Conservation (phyloP, 305 asterid species). For the Solanum hybrid region DNA sequence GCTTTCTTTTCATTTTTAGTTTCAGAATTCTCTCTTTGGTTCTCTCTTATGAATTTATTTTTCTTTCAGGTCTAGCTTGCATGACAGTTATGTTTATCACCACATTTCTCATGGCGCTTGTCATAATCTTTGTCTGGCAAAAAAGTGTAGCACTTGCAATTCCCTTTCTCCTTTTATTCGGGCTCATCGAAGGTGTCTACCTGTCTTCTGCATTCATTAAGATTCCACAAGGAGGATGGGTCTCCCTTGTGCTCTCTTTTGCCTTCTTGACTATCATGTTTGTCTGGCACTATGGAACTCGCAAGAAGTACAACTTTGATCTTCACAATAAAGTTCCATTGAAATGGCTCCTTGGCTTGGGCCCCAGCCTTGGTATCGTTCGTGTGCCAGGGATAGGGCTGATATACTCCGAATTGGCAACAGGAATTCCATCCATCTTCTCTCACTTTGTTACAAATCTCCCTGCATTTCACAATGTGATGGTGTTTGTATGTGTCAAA, state of each 20-base stretch:
- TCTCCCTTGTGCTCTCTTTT: conserved; percentile 64
- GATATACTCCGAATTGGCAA: conserved; percentile 86
- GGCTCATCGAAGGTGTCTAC: conserved; percentile 59
- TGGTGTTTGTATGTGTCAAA: conserved; percentile 95
- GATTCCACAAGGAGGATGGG: conserved; percentile 97
- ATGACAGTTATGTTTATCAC: conserved; percentile 95
- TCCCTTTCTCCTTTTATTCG: conserved; percentile 58
- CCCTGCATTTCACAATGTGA: conserved; percentile 86
- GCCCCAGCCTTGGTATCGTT: conserved; percentile 91
- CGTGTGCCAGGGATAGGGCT: conserved; percentile 98
- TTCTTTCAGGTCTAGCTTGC: conserved; percentile 80
- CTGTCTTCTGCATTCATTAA: conserved; percentile 56
- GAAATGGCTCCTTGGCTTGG: conserved; percentile 87
- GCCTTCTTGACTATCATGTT: conserved; percentile 72
- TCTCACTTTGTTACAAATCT: conserved; percentile 91
- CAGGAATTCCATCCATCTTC: conserved; percentile 89
- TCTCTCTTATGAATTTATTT: conserved; percentile 9
- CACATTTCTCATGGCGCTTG: conserved; percentile 87
- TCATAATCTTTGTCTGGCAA: conserved; percentile 86
- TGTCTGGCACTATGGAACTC: conserved; percentile 93
- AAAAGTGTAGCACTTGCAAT: conserved; percentile 39
- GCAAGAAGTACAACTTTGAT: conserved; percentile 85
- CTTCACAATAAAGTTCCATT: conserved; percentile 86
- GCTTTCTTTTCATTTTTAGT: neutral
- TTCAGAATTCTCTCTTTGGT: neutral